These are phyloP conservation scores for Venturia asperata DNA, from an alignment of 2,329 filamentous ascomycete genomes.

Conservation along the genomic window DNA sequence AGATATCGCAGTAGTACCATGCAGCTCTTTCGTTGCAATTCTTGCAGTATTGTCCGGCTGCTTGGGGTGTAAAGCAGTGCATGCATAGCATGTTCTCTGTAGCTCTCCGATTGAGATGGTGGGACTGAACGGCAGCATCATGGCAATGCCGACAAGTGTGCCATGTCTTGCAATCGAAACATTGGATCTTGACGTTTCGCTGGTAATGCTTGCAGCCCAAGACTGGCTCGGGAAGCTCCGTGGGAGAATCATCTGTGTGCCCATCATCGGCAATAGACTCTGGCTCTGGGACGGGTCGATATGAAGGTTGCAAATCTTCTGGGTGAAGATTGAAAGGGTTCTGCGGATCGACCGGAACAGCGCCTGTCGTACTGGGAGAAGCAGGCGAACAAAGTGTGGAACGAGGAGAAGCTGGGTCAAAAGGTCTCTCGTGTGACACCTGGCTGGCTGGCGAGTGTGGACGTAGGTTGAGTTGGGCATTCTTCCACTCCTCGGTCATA, in stretches of 20 bases:
- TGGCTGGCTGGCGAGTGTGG: conserved; percentile 12
- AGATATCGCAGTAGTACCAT: conserved; percentile 87
- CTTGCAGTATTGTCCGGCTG: conserved; percentile 68
- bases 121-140: conserved; percentile 66
- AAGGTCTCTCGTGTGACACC: conserved; percentile 6
- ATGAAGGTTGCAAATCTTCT: conserved; percentile 30
- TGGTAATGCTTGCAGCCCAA: conserved; percentile 90
- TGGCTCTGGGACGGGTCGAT: conserved; percentile 26
- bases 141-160: conserved; percentile 95
- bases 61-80: conserved; percentile 81
- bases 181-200: conserved; percentile 93
- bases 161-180: conserved; percentile 82
- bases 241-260: conserved; percentile 43
- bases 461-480: conserved; percentile 14
- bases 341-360: conserved; percentile 25
- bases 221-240: conserved; percentile 36
- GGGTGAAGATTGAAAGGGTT: conserved; percentile 32
- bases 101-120: conserved; percentile 69
- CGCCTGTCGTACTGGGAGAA: background rate
- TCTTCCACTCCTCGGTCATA: conserved; percentile 43
- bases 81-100: conserved; percentile 98
- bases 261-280: conserved; percentile 32
- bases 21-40: conserved; percentile 71
- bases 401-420: conserved; percentile 1
- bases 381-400: background rate